A percentile compares a stretch with the other conserved stretches of the same genome.
phyloP scores from a whole-genome alignment of 139 green algal genomes.

The Chlamydomonas sphaeroides region DNA sequence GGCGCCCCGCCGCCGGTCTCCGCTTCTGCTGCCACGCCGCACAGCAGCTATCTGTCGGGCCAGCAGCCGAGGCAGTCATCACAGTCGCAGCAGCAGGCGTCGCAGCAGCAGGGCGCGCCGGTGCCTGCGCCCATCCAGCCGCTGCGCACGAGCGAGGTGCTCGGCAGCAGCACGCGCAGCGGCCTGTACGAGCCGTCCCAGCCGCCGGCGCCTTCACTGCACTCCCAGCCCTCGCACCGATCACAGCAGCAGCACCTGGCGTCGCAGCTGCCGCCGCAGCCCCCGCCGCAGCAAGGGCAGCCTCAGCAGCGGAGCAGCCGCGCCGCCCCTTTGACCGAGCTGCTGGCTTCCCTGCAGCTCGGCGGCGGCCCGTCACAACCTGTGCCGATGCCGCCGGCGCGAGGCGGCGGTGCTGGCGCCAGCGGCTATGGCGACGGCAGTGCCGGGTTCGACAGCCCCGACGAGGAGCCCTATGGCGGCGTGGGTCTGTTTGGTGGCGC shows the following conservation, averaged over 20 bases:
- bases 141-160: neutral
- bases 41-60: neutral
- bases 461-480: no score
- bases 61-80: neutral
- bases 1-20: no score
- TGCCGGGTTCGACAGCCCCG: no score
- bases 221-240: neutral
- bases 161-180: neutral
- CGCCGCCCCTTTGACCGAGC: neutral
- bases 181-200: neutral
- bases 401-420: no score
- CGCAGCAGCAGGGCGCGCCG: neutral
- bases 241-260: neutral
- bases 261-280: neutral
- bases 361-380: no score
- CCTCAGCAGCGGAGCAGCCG: neutral
- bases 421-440: no score
- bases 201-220: neutral
- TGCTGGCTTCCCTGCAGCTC: conserved; percentile 30
- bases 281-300: neutral
- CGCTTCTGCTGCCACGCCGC: neutral
- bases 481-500: no score
- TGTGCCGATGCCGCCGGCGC: no score
- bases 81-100: neutral
- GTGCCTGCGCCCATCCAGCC: neutral